Evolutionary conservation across 2,329 filamentous ascomycete genomes (phyloP), one percentile per base, ranked within the genome.

Genomic region (Penicillium polonicum): DNA sequence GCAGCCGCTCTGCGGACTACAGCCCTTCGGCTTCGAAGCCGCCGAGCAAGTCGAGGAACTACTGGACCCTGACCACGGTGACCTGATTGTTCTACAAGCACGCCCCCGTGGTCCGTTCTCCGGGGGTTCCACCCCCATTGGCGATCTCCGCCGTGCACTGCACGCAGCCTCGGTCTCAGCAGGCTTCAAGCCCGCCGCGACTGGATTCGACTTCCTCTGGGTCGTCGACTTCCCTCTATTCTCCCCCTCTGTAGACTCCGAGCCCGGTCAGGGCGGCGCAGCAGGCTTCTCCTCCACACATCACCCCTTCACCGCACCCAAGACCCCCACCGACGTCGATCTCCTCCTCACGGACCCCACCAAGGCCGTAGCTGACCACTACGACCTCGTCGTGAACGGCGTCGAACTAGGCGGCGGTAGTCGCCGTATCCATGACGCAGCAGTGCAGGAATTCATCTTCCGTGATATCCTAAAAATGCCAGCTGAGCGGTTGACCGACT

Each of bases 381-480:
- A 97, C 76, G 94, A 99, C 68, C 85, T 99, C 15, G 93, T 99
- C 0, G 85, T 97, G 66, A 99, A 99, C 71, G 94, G 94, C 4
- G 86, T 96, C 5, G 94, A 99, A 75, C 83, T 99, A 2, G 94
- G 94, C 27, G 94, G 94, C 12, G 95, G 94, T 35, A 96, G 90
- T 72, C 85, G 91, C 15, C 90, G 94, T 82, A 97, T 97, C 56
- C 94, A 99, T 75, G 83, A 89, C 43, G 88, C 91, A 0, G 81
- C 84, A 0, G 82, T 97, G 65, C 94, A 99, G 71, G 88, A 92
- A 64, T 91, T 90, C 64, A 82, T 99, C 60, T 87, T 99, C 80
- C 83, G 87, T 17, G 85, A 96, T 60, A 86, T 97, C 5, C 81
- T 99, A 13, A 84, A 90, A 72, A 92, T 96, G 87, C 82, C 80